Conservation (phyloP, 2,329 filamentous ascomycete genomes). For the Hymenoscyphus scutula region DNA sequence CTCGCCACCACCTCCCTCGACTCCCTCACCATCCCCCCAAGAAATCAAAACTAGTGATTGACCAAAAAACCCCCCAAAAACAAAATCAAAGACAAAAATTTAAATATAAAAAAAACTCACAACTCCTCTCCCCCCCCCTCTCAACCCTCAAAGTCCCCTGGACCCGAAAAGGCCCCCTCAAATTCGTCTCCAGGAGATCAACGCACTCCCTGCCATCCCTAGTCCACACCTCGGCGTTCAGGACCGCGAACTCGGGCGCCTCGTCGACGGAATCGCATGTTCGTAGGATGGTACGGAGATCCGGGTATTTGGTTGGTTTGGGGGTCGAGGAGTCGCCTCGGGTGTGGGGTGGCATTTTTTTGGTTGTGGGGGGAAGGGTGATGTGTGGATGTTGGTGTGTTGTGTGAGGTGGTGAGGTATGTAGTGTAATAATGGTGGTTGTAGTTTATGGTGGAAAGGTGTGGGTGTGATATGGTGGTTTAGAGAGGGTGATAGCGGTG, state of each 20-base stretch:
- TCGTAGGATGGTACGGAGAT: constrained; percentile 1
- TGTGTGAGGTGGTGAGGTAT: too few species aligned
- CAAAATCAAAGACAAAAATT: not conserved
- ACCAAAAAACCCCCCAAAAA: too few species aligned
- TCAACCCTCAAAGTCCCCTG: constrained; percentile 2
- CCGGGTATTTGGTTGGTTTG: not conserved
- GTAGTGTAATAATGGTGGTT: too few species aligned
- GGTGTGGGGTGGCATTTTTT: too few species aligned
- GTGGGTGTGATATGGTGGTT: too few species aligned
- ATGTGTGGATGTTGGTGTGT: too few species aligned
- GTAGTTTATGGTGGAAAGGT: too few species aligned
- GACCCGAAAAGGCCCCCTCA: constrained; percentile 1
- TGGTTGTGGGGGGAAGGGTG: too few species aligned
- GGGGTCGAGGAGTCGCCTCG: not conserved
- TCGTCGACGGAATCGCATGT: not conserved
- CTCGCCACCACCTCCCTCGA: not conserved
- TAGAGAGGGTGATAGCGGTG: too few species aligned
- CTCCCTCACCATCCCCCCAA: too few species aligned
- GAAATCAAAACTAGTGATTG: too few species aligned
- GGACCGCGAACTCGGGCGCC: not conserved
- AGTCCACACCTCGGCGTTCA: constrained; percentile 10
- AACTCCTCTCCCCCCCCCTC: not conserved
- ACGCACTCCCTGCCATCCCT: not conserved
- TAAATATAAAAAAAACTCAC: constrained; percentile 2
- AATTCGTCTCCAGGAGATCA: constrained; percentile 6